Conservation (phyloP, 1,139 yeast genomes). For the Sugiyamaella paludigena region DNA sequence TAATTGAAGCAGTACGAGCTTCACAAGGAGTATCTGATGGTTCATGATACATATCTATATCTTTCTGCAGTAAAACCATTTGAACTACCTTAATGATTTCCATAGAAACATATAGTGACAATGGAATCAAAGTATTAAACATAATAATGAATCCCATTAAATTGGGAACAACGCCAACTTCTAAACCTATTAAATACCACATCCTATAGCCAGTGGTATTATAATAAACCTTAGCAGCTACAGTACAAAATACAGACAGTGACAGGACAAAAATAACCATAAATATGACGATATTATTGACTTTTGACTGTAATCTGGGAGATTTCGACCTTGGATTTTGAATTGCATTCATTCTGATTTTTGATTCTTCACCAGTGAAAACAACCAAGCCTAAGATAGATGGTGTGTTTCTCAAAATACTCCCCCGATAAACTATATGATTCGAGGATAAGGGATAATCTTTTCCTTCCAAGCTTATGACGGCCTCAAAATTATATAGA, state of each 20-base stretch:
- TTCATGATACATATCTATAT: slow-evolving; percentile 89
- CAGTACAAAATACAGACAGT: slow-evolving; percentile 75
- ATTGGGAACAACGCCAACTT: slow-evolving; percentile 87
- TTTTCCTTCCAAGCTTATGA: slow-evolving; percentile 40
- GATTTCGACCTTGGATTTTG: slow-evolving; percentile 89
- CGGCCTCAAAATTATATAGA: slow-evolving; percentile 89
- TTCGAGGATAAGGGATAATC: slow-evolving; percentile 69
- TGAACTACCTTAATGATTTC: slow-evolving; percentile 91
- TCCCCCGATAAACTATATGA: slow-evolving; percentile 83
- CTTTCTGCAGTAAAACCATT: slow-evolving; percentile 75
- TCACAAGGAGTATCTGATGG: slow-evolving; percentile 88
- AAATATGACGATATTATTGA: slow-evolving; percentile 77
- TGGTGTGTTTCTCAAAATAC: slow-evolving; percentile 78
- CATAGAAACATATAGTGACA: slow-evolving; percentile 93
- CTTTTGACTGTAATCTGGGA: slow-evolving; percentile 80
- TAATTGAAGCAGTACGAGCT: slow-evolving; percentile 90
- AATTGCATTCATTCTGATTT: slow-evolving; percentile 91
- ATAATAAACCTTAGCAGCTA: slow-evolving; percentile 66
- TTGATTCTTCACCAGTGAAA: slow-evolving; percentile 94
- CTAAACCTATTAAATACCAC: slow-evolving; percentile 75
- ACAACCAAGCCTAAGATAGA: slow-evolving; percentile 74
- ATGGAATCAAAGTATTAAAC: slow-evolving; percentile 94
- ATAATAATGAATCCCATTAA: slow-evolving; percentile 94
- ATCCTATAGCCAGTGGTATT: slow-evolving; percentile 42
- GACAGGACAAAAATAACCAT: slow-evolving; percentile 81